Percentiles rank a stretch among this genome's conserved stretches.
These are phyloP conservation scores for Cicer bijugum DNA, from an alignment of 306 rosid genomes.

Conservation along the genomic window DNA sequence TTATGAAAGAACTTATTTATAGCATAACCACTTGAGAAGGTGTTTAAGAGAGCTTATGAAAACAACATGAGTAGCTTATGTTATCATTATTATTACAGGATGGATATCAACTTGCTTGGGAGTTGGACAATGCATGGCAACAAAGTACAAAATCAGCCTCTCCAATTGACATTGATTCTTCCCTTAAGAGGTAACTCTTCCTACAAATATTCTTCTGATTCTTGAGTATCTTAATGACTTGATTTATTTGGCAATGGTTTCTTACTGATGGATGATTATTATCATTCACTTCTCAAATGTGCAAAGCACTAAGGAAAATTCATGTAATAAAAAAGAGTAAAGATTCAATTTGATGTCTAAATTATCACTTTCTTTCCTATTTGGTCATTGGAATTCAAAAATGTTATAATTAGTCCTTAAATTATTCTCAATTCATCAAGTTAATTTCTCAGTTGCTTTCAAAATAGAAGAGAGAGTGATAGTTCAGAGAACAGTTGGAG, in stretches of 20 bases:
- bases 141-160: slow-evolving; percentile 61
- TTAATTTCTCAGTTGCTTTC: no score
- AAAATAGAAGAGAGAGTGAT: no score
- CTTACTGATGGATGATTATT: background rate
- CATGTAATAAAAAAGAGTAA: background rate
- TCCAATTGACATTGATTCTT: slow-evolving; percentile 65
- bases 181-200: slow-evolving; percentile 64
- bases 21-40: no score
- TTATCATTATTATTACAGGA: slow-evolving; percentile 62
- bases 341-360: no score
- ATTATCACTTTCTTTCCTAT: no score
- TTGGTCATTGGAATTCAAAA: no score
- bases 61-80: background rate
- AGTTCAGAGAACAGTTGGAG: no score
- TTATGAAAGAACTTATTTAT: no score
- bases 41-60: no score
- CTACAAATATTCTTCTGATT: background rate
- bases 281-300: background rate
- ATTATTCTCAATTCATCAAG: no score
- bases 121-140: slow-evolving; percentile 73
- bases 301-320: background rate
- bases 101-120: slow-evolving; percentile 86
- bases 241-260: background rate
- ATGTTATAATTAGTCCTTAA: no score
- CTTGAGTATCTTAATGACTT: background rate